Base-by-base conservation (phyloP, 2,329 filamentous ascomycete genomes). In the Teratosphaeria nubilosa region DNA sequence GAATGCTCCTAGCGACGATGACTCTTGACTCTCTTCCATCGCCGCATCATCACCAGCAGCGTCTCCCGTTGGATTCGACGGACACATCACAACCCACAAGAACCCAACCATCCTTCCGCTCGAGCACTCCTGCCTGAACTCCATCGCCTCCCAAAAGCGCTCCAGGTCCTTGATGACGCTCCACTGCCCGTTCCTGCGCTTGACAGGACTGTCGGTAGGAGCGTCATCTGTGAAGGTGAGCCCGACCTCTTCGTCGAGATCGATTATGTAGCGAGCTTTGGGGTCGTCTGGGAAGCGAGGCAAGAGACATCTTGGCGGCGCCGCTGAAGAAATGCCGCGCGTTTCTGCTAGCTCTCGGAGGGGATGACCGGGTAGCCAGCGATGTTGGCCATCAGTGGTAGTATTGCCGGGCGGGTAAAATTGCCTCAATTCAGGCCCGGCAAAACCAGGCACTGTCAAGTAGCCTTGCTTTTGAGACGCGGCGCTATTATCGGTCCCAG, bases 91-190 rank as follows among this genome's bases (percentile, higher is more conserved):
- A 27, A 96, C 76, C 92, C 95, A 99, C 27, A 97, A 80, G 65
- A 99, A 99, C 0, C 95, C 95, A 0, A 96, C 95, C 68, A 96
- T 80, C 20, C 91, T 82, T 0, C 94, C 95, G 34, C 91, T 90
- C 0, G 91, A 96, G 69, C 94, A 99, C 70, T 99, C 94, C 71
- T 97, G 94, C 58, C 94, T 81, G 69, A 89, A 97, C 0, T 91
- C 87, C 92, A 99, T 97, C 81, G 95, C 88, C 62, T 99, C 94
- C 94, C 94, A 99, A 69, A 99, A 99, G 65, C 91, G 86, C n/a
- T 91, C 88, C 48, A 99, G 76, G 0, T 85, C 88, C 69, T 82
- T 86, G 25, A 96, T 85, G 60, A 87, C 91, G 70, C 85, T 88
- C 94, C 94, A 99, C 58, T 83, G 80, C 0, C 88, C 88, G 27